phyloP scores from a whole-genome alignment of 192 early-diverging fungal species.

The Coemansia sp. region DNA sequence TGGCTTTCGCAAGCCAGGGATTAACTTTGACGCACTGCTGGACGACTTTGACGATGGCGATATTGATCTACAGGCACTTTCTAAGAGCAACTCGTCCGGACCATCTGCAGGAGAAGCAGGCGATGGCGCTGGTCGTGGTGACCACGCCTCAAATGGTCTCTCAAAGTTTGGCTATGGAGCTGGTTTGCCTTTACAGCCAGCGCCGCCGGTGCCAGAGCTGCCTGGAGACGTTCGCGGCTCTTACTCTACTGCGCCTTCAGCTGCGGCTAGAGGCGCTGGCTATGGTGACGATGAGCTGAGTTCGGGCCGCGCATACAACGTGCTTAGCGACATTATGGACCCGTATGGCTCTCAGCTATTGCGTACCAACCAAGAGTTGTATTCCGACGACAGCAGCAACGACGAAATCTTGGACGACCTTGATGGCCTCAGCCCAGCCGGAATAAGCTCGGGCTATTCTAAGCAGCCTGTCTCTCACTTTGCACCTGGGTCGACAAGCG shows the following conservation, averaged over 20 bases:
- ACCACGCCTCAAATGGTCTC: neutral
- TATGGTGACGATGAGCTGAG: constrained; percentile 20
- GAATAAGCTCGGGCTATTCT: neutral
- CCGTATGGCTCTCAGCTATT: constrained; percentile 23
- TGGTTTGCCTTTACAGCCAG: constrained; percentile 16
- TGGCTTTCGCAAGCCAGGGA: constrained; percentile 42
- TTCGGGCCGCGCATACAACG: constrained; percentile 35
- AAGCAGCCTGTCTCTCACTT: neutral
- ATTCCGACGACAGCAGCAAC: constrained; percentile 35
- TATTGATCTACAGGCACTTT: neutral
- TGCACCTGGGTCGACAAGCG: no score
- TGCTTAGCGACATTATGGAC: constrained; percentile 45
- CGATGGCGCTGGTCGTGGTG: no score
- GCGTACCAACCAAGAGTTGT: constrained; percentile 24
- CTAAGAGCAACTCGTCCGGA: constrained; percentile 5
- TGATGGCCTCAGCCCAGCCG: constrained; percentile 20
- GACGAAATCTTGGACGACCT: constrained; percentile 31
- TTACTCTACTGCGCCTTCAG: constrained; percentile 1
- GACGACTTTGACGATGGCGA: constrained; percentile 36
- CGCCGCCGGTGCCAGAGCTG: constrained; percentile 21
- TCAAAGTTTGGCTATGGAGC: constrained; percentile 14
- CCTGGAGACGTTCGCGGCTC: constrained; percentile 4
- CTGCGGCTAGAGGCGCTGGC: neutral
- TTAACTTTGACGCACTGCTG: constrained; percentile 44
- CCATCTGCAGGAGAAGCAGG: neutral